Evolutionary conservation across 2,329 filamentous ascomycete species (phyloP), one percentile per base, ranked within the genome.

Genomic region (Diaporthe citriasiana): DNA sequence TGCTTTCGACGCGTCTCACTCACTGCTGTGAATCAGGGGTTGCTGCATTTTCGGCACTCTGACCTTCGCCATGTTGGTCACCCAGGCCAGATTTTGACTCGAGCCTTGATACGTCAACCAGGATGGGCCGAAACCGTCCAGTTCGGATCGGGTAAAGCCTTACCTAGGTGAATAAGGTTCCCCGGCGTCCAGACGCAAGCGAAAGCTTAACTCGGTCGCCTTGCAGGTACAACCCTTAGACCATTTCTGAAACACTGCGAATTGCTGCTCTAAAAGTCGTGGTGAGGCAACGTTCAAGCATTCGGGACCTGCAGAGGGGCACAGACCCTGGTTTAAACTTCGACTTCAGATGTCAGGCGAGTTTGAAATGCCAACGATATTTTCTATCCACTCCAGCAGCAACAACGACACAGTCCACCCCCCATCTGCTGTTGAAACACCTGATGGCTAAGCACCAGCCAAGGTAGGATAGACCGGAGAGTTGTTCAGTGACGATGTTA

Each of bases 61-160:
- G 7, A 4, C 27, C 30, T 38, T 19, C 42, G 35, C 42, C 2
- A n/a, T 25, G 30, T 15, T 51, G 30, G 33, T 53, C 47, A 40
- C 15, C 35, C n/a, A 2, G 22, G 7, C 6, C 17, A 15, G n/a
- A 68, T 68, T 68, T 60, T 66, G 60, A 65, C 70, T 72, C 50
- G 12, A 22, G 25, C 25, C 7, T 30, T 72, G 70, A 72, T 42
- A 72, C 59, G 59, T 10, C 50, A 33, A 47, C 70, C 35, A 51
- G 70, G 70, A 72, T 66, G 35, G 13, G 70, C 30, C 50, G 70
- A 72, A 66, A 72, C 70, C 30, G 10, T 33, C 38, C 47, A 45
- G 45, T 40, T 53, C 47, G 33, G 38, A 57, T 66, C n/a, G n/a
- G 70, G 57, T 47, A 50, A 47, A 40, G 38, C 33, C 35, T 25